Conservation (phyloP, 305 asterid species). For the Plantago rigida region DNA sequence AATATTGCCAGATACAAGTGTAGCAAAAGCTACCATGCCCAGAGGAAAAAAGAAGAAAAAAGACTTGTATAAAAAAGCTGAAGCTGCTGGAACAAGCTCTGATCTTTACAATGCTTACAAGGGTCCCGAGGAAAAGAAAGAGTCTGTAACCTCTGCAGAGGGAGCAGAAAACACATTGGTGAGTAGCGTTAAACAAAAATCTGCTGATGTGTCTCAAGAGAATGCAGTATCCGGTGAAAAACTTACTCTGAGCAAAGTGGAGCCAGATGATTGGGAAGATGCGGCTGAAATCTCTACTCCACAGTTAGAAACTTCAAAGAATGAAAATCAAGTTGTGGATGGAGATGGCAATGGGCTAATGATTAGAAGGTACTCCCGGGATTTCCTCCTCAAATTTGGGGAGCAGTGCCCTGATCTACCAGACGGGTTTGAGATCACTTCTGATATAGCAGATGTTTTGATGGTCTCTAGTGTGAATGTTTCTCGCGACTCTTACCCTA, state of each 20-base stretch:
- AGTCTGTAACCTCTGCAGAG: conserved; percentile 31
- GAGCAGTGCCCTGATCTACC: conserved; percentile 56
- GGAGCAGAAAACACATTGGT: conserved; percentile 32
- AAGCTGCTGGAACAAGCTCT: conserved; percentile 61
- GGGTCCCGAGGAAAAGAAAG: conserved; percentile 78
- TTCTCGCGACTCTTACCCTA: conserved; percentile 40
- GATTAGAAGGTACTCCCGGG: conserved; percentile 59
- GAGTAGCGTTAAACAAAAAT: conserved; percentile 28
- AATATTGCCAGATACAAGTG: conserved; percentile 38
- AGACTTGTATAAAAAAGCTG: conserved; percentile 50
- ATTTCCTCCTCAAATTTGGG: conserved; percentile 65
- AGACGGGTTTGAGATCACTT: conserved; percentile 43
- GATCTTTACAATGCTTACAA: conserved; percentile 80
- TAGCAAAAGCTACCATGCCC: conserved; percentile 33
- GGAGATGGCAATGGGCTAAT: conserved; percentile 37
- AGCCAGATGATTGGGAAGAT: conserved; percentile 96
- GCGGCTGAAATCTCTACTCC: conserved; percentile 64
- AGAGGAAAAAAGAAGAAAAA: conserved; percentile 40
- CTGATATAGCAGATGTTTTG: conserved; percentile 40
- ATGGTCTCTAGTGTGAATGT: conserved; percentile 29
- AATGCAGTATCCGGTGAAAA: conserved; percentile 34
- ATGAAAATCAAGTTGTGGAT: conserved; percentile 31
- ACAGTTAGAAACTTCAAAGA: conserved; percentile 39
- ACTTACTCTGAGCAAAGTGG: conserved; percentile 43
- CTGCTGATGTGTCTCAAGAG: conserved; percentile 32